Evolutionary conservation across 2,329 filamentous ascomycete species (phyloP).

Genomic region (Colletotrichum cuscutae): DNA sequence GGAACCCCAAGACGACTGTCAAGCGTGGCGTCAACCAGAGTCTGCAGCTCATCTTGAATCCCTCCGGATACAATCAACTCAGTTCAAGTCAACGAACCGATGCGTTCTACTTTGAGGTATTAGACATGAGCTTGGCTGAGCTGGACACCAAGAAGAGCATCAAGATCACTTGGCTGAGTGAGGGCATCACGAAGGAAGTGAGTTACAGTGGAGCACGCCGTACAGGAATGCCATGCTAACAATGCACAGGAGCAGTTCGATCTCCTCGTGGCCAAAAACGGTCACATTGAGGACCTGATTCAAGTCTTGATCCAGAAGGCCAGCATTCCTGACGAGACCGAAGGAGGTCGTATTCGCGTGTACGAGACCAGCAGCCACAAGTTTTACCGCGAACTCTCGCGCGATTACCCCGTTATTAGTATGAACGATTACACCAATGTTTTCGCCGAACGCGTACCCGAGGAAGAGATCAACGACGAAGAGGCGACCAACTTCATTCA

Average conservation of each 20-base stretch:
- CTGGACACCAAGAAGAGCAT: slow-evolving; percentile 91
- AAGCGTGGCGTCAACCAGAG: slow-evolving; percentile 78
- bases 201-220: slow-evolving; percentile 39
- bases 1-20: slow-evolving; percentile 81
- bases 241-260: slow-evolving; percentile 75
- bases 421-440: slow-evolving; percentile 88
- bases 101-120: slow-evolving; percentile 88
- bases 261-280: slow-evolving; percentile 87
- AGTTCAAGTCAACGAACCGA: slow-evolving; percentile 79
- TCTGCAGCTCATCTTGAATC: slow-evolving; percentile 82
- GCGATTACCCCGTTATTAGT: slow-evolving; percentile 78
- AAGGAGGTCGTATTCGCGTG: slow-evolving; percentile 77
- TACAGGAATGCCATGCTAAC: neutral
- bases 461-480: slow-evolving; percentile 72
- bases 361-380: slow-evolving; percentile 87
- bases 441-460: slow-evolving; percentile 83
- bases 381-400: slow-evolving; percentile 80
- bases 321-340: slow-evolving; percentile 77
- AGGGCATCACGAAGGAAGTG: slow-evolving; percentile 92
- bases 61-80: slow-evolving; percentile 76
- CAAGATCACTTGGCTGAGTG: slow-evolving; percentile 85
- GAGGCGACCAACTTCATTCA: slow-evolving; percentile 71
- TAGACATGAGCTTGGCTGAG: slow-evolving; percentile 94
- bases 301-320: slow-evolving; percentile 82
- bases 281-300: slow-evolving; percentile 82